Evolutionary conservation across 1,284 basidiomycete genomes (phyloP), one percentile per base, ranked within the genome.

Genomic region (Papiliotrema nemorosa): DNA sequence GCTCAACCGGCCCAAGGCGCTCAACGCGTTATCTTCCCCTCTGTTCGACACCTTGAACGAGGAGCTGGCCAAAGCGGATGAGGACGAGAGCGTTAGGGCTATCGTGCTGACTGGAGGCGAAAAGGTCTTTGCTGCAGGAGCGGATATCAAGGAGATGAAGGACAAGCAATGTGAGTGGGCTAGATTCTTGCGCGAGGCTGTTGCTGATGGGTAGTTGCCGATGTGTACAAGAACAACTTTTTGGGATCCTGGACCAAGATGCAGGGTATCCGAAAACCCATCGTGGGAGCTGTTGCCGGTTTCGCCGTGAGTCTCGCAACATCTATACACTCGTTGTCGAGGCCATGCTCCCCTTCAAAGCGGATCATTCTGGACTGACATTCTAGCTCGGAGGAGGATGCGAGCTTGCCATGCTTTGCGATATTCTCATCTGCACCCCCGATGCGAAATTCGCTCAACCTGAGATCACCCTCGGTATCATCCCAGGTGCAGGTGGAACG

Each of bases 381-480:
- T n/a, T 9, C 3, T 25, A 82, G 90, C 87, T 98, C 57, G 94
- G 94, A 13, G 94, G 94, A 44, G 94, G 94, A 46, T 94, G 92
- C 66, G 94, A 98, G 73, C 83, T 98, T 44, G 93, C 94, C 12
- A 84, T 97, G 70, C 90, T 93, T 74, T 78, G 90, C 74, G 96
- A 98, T 77, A 93, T 98, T 74, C 86, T 97, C 67, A 83, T 97
- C 54, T 91, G 88, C n/a, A 87, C 92, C 5, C 88, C 90, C 5
- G 90, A 83, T 20, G 94, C 96, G 31, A 85, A 84, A 60, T 97
- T 98, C 65, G 92, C 91, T 33, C 96, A 97, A 73, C 94, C 96
- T 29, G 96, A 98, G 73, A 94, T 98, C 76, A 94, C 91, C 72
- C 81, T 98, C 43, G 94, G 96, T 55, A 87, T 94, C 57, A 97